Conservation (phyloP, 2,329 filamentous ascomycete species). For the Apiospora saccharicola region DNA sequence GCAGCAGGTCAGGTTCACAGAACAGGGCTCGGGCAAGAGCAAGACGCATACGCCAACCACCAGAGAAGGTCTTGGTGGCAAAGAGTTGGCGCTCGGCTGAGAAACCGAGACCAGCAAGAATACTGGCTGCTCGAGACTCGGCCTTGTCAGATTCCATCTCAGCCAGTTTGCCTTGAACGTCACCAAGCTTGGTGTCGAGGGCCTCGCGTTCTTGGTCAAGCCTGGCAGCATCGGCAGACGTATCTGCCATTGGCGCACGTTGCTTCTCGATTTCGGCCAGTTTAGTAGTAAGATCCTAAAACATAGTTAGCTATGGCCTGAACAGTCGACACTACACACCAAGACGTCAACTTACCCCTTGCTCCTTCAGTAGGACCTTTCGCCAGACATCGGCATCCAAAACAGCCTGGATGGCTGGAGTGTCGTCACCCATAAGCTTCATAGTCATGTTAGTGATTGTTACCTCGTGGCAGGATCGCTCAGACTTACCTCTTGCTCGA, state of each 20-base stretch:
- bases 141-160: conserved; percentile 99
- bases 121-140: conserved; percentile 92
- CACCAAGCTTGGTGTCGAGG: conserved; percentile 87
- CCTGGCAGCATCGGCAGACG: conserved; percentile 84
- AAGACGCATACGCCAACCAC: conserved; percentile 99
- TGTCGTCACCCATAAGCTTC: conserved; percentile 93
- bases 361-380: conserved; percentile 90
- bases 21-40: conserved; percentile 94
- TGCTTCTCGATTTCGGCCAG: conserved; percentile 80
- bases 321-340: neutral
- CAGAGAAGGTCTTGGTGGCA: conserved; percentile 97
- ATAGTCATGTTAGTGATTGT: conserved; percentile 32
- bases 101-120: conserved; percentile 96
- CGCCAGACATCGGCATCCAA: conserved; percentile 98
- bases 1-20: conserved; percentile 93
- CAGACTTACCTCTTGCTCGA: conserved; percentile 87
- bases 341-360: conserved; percentile 66
- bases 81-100: conserved; percentile 90
- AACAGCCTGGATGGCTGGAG: conserved; percentile 91
- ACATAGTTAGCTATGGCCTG: conserved; percentile 40
- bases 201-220: conserved; percentile 89
- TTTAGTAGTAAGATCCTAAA: conserved; percentile 76
- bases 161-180: conserved; percentile 88
- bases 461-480: neutral
- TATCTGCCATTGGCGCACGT: conserved; percentile 84